Evolutionary conservation across 1,284 basidiomycete species (phyloP), one percentile per base, ranked within the genome.

Genomic region (Spongispora temasekensis): DNA sequence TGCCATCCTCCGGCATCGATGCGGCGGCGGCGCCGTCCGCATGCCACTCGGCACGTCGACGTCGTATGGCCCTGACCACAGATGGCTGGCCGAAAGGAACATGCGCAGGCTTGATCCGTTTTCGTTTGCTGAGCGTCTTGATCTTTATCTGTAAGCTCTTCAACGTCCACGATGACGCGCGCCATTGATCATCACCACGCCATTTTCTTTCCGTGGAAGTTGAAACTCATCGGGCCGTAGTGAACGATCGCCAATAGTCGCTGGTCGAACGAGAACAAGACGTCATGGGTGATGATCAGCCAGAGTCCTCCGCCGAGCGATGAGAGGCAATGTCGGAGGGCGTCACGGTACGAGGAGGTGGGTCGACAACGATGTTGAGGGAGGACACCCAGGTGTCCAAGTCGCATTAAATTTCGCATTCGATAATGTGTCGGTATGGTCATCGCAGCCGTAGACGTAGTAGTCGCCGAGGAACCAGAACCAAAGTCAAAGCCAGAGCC

Each of bases 331-430:
- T 99, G 84, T 13, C 91, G 86, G 21, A 99, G 82, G 61, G 92
- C 95, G 90, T 87, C 40, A 97, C 89, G 5, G 85, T 82, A 65
- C 90, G 88, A 21, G 96, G 97, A 3, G 97, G 95, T 1, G 97
- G 97, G 74, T 98, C 95, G 53, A 98, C 87, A 19, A 97, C 90
- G 52, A 99, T 88, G 67, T 97, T 93, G 59, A 99, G 78, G 12
- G 89, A 93, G 4, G 82, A 80, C 1, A 91, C 88, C 97, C 97
- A 99, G 0, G 88, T 90, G 69, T 98, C 94, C 57, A 94, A 79
- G 71, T 99, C 97, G 75, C 97, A 98, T 37, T 97, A 85, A 52
- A 99, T 81, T 69, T 98, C 95, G 72, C 95, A 96, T 72, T 99
- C 97, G 61, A 98, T 89, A 27, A 83, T 79, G 6, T 85, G 85